Base-by-base conservation (phyloP, 2,329 filamentous ascomycete species). In the Paraphaeosphaeria minitans region DNA sequence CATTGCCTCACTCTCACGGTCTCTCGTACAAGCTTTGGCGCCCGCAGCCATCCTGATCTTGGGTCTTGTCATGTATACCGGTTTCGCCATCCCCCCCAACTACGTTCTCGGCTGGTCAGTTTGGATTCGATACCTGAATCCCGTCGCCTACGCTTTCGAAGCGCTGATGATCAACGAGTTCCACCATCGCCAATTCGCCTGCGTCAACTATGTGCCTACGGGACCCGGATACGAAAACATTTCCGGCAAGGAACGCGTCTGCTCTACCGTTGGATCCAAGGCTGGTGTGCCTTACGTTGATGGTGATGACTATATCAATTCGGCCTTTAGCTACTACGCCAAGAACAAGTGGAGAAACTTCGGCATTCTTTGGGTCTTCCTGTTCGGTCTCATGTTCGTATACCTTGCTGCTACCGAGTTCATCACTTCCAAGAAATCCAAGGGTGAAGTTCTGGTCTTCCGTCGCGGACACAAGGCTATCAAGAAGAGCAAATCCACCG, bases 81-180 rank as follows among this genome's bases (percentile, higher is more conserved):
- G 88, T 60, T 91, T 93, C 72, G 77, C 79, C 1, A 81, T 85
- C 55, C 82, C 83, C 8, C 76, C 75, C 0, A 72, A 64, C 22
- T 83, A 94, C 77, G 95, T 92, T 89, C 83, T 89, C 7, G 85
- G 81, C 1, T 96, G 92, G 91, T 90, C 89, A 67, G 84, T 87
- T 60, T 96, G 92, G 92, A 86, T 96, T 61, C 90, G 89, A 72
- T 94, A 91, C 72, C 80, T 95, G 41, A 88, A 96, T 60, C 91
- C 91, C 2, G 83, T 96, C 12, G 87, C 86, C 1, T 96, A 96
- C 64, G 87, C 87, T 0, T 96, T 96, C 69, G 92, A 96, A 74
- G 81, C 87, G 0, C 82, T 96, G 27, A 89, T 94, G 84, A 84
- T 91, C 63, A 96, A 96, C 76, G 93, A 97, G 75, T 96, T 96